phyloP scores from a whole-genome alignment of 768 basidiomycete genomes.

The Kwoniella europaea region DNA sequence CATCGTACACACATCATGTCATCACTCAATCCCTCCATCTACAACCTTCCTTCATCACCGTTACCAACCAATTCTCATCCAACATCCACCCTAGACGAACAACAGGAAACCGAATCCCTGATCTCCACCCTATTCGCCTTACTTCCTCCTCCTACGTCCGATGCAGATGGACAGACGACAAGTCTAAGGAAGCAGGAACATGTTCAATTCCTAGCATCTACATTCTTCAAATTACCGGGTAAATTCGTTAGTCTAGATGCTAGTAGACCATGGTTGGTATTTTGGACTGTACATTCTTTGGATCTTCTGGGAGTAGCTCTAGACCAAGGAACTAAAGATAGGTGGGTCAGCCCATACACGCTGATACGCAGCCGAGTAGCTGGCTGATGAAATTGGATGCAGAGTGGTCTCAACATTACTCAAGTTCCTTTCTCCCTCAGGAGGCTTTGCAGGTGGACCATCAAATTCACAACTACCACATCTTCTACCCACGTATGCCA shows the following conservation, averaged over 20 bases:
- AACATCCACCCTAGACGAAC: slow-evolving; percentile 72
- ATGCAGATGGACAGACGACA: slow-evolving; percentile 48
- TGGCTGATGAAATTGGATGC: not conserved
- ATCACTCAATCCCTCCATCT: slow-evolving; percentile 45
- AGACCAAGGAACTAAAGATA: slow-evolving; percentile 76
- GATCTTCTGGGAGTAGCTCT: slow-evolving; percentile 76
- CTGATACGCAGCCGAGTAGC: not conserved
- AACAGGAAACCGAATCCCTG: slow-evolving; percentile 65
- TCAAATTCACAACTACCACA: slow-evolving; percentile 78
- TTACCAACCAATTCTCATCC: slow-evolving; percentile 63
- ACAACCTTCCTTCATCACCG: slow-evolving; percentile 35
- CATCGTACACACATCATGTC: slow-evolving; percentile 18
- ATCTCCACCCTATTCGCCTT: slow-evolving; percentile 33
- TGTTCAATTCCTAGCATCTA: slow-evolving; percentile 73
- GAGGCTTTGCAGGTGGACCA: slow-evolving; percentile 88
- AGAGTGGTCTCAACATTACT: slow-evolving; percentile 82
- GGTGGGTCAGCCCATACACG: slow-evolving; percentile 60
- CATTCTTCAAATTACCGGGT: slow-evolving; percentile 77
- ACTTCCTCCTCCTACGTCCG: slow-evolving; percentile 20
- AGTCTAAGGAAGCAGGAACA: slow-evolving; percentile 68
- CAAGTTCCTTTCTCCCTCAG: slow-evolving; percentile 79
- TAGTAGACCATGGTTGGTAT: slow-evolving; percentile 91
- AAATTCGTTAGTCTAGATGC: slow-evolving; percentile 86
- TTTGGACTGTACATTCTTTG: slow-evolving; percentile 88
- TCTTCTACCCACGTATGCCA: slow-evolving; percentile 85